These are phyloP conservation scores for Cutaneotrichosporon sp. DNA, from an alignment of 1,284 basidiomycete genomes.

Conservation along the genomic window DNA sequence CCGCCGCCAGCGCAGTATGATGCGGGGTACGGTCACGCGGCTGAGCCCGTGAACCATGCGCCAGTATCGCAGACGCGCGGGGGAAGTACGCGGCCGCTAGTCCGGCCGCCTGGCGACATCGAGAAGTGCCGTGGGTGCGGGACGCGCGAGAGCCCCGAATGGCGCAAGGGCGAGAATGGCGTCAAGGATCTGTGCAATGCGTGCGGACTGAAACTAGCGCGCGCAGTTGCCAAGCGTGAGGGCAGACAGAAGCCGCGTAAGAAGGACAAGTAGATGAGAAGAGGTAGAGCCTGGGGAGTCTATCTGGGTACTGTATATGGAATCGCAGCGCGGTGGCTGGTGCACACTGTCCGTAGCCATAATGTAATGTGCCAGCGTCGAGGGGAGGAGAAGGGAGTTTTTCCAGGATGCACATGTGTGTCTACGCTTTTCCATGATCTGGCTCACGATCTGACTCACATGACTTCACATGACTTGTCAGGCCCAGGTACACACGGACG, in stretches of 20 bases:
- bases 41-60: constrained; percentile 4
- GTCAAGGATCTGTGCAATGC: constrained; percentile 92
- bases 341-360: not conserved
- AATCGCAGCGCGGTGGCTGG: not conserved
- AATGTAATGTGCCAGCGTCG: not conserved
- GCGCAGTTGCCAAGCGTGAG: constrained; percentile 51
- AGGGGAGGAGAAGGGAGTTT: not conserved
- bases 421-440: not conserved
- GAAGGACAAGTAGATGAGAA: constrained; percentile 34
- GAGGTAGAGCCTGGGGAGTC: not conserved
- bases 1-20: not conserved
- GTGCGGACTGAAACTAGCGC: constrained; percentile 57
- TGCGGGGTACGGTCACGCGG: not conserved
- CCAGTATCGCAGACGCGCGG: constrained; percentile 16
- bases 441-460: too few species aligned
- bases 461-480: too few species aligned
- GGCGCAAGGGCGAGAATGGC: constrained; percentile 79
- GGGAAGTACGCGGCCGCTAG: constrained; percentile 30
- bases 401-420: not conserved
- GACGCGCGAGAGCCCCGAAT: constrained; percentile 82
- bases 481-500: too few species aligned
- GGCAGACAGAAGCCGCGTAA: constrained; percentile 51
- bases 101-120: constrained; percentile 66
- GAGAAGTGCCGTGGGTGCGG: constrained; percentile 78
- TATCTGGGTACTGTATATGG: not conserved